Evolutionary conservation across 2,329 filamentous ascomycete genomes (phyloP).

Genomic region (Paracamarosporium sp.): DNA sequence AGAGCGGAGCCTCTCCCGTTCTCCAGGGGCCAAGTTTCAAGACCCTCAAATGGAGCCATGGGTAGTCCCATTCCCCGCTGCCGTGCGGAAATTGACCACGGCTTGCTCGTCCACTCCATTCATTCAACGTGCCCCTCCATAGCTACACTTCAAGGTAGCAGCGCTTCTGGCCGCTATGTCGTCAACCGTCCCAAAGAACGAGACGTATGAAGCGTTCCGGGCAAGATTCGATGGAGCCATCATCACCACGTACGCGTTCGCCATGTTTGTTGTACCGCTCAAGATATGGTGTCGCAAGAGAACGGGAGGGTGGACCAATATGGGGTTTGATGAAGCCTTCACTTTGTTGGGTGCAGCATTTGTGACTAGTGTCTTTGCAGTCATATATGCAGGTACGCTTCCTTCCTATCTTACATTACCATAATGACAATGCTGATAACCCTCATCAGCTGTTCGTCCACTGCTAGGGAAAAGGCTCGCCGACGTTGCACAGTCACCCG

Average conservation of each 20-base stretch:
- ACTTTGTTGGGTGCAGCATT: slow-evolving; percentile 21
- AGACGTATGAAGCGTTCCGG: slow-evolving; percentile 1
- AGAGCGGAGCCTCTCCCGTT: neutral
- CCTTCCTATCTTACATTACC: neutral
- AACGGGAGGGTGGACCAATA: slow-evolving; percentile 27
- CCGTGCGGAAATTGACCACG: neutral
- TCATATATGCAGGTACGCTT: slow-evolving; percentile 27
- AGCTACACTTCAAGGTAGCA: neutral
- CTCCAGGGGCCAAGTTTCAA: neutral
- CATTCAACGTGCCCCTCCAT: neutral
- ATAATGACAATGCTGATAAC: neutral
- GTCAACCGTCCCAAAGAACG: neutral
- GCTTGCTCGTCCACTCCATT: neutral
- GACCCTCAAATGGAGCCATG: neutral
- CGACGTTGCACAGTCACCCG: slow-evolving; percentile 7
- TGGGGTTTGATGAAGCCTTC: slow-evolving; percentile 26
- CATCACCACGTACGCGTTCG: slow-evolving; percentile 25
- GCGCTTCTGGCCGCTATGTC: neutral
- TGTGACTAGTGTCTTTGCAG: slow-evolving; percentile 25
- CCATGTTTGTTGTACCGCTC: slow-evolving; percentile 30
- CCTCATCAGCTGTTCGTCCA: slow-evolving; percentile 21
- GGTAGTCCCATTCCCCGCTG: neutral
- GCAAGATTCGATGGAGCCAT: slow-evolving; percentile 22
- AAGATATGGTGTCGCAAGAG: slow-evolving; percentile 30
- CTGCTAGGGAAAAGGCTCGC: slow-evolving; percentile 20